Base-by-base conservation (phyloP, 176 grass and related monocot genomes). In the Oryza brachyantha region DNA sequence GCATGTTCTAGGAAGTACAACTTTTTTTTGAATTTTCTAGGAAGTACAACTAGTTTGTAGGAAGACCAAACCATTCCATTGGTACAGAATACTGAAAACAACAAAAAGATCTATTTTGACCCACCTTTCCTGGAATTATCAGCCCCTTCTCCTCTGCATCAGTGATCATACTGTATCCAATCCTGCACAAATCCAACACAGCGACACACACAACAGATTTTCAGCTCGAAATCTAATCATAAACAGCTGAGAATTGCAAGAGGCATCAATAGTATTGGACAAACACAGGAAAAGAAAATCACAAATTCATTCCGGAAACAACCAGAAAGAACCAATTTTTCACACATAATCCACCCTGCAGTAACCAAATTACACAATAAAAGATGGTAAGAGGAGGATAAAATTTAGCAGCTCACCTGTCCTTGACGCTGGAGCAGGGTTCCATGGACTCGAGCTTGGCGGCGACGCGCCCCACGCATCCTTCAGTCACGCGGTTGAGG, bases 401-500 rank as follows among this genome's bases (percentile, higher is more conserved):
- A 10, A 13, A 48, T 6, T 29, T 1, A 32, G 31, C 8, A 45
- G 1, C 13, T 4, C 7, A 97, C 88, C 94, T 97, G 40, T 98
- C 96, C 81, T 98, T 98, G 80, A 98, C 90, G 80, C 96, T 98
- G 80, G 92, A 98, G 81, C 96, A 98, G 13, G 92, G 96, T 78
- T 98, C 96, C 96, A 98, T 98, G 76, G 79, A 85, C 85, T 94
- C 96, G 70, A 95, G 74, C 82, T 98, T 98, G 41, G 96, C 96
- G 22, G 90, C 96, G 79, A 98, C 78, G 28, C 83, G 85, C 1
- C n/a, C 95, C 0, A 85, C 85, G 64, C 92, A 94, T 0, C 95
- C 95, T 8, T 80, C 69, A 5, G 92, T 81, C 26, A 97, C 89
- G 58, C 90, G 90, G 85, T 86, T 94, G 27, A 97, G 89, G 81